Evolutionary conservation across 139 green algal species (phyloP).

Genomic region (Edaphochlamys debaryana): DNA sequence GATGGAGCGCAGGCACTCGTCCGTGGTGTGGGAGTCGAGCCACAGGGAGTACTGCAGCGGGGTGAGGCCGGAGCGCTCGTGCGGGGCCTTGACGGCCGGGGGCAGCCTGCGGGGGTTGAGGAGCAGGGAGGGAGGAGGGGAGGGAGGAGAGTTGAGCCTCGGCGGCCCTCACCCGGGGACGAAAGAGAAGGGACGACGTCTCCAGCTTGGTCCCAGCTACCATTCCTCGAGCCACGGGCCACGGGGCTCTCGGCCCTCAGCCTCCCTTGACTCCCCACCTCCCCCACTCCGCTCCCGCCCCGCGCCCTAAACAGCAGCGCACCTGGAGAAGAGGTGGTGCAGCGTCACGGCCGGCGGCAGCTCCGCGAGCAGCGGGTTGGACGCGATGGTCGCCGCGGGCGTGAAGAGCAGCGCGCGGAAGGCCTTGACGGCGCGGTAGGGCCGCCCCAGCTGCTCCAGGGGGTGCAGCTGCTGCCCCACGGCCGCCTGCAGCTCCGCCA

Average conservation of each 20-base stretch:
- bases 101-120: constrained; percentile 79
- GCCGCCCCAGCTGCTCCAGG: constrained; percentile 74
- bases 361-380: constrained; percentile 65
- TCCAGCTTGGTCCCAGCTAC: no score
- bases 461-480: constrained; percentile 80
- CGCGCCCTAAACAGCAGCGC: no score
- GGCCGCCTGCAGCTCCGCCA: constrained; percentile 86
- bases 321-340: constrained; percentile 89
- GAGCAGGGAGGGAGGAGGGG: constrained; percentile 42
- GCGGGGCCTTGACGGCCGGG: constrained; percentile 73
- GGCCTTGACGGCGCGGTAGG: constrained; percentile 54
- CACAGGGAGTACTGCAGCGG: constrained; percentile 91
- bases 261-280: no score
- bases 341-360: constrained; percentile 80
- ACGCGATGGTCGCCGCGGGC: constrained; percentile 11
- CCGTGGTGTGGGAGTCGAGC: constrained; percentile 85
- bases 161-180: no score
- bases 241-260: no score
- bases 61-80: constrained; percentile 75
- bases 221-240: no score
- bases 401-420: constrained; percentile 61
- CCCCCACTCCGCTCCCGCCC: no score
- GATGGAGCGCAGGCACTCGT: constrained; percentile 27
- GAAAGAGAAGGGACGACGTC: no score
- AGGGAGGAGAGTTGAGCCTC: neutral